These are phyloP conservation scores for Rhazya stricta DNA, from an alignment of 257 asterid genomes.

Conservation along the genomic window DNA sequence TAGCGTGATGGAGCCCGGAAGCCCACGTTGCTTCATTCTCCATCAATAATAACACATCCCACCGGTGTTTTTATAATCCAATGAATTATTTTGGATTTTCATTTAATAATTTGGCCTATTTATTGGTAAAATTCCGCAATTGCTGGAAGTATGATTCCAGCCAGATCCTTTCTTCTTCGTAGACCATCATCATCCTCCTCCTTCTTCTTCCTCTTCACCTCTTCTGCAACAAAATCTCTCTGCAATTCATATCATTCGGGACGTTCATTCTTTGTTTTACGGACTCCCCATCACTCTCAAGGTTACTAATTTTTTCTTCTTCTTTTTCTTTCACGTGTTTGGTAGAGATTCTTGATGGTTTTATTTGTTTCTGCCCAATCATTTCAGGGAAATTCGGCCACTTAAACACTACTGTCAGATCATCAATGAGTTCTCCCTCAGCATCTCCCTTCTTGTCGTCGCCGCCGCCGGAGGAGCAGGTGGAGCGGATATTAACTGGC, in stretches of 20 bases:
- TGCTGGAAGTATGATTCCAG: not conserved
- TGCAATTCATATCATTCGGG: not conserved
- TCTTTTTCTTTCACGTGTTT: not conserved
- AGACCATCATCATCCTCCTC: not conserved
- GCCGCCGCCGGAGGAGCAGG: constrained; percentile 34
- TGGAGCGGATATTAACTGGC: constrained; percentile 52
- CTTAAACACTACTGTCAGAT: constrained; percentile 20
- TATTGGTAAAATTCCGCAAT: too few species aligned
- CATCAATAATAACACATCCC: too few species aligned
- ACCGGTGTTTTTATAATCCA: too few species aligned
- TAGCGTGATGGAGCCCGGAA: too few species aligned
- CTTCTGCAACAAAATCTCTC: not conserved
- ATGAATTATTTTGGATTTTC: too few species aligned
- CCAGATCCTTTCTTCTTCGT: not conserved
- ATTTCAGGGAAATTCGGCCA: constrained; percentile 28
- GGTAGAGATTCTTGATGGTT: not conserved
- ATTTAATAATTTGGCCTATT: too few species aligned
- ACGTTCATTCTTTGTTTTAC: not conserved
- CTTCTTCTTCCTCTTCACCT: not conserved
- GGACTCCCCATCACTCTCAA: not conserved
- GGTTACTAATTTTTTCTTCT: constrained; percentile 7
- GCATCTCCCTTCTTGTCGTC: constrained; percentile 25
- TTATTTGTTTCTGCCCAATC: constrained; percentile 14
- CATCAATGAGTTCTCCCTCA: constrained; percentile 44
- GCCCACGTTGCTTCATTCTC: too few species aligned